phyloP scores from a whole-genome alignment of 2,329 filamentous ascomycete species.

The Aspergillus flavus region DNA sequence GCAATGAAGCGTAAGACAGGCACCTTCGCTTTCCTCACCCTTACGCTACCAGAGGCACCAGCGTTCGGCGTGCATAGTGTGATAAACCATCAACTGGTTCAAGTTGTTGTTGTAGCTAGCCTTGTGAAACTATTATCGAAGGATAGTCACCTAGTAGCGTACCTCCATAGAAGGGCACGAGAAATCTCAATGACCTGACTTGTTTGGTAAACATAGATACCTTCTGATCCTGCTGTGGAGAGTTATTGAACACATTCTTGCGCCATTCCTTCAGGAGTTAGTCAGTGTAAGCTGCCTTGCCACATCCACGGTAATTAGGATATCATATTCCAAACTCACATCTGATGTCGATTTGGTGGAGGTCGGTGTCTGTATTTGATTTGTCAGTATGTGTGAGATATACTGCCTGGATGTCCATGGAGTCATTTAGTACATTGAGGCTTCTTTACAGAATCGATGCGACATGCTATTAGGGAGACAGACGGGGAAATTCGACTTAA shows the following conservation, averaged over 20 bases:
- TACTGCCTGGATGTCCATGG: too few species aligned
- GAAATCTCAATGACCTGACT: neutral
- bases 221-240: neutral
- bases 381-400: neutral
- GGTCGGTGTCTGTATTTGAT: neutral
- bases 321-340: neutral
- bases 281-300: too few species aligned
- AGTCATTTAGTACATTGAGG: neutral
- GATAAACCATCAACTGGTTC: neutral
- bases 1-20: neutral
- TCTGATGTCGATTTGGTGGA: neutral
- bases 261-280: too few species aligned
- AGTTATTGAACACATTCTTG: too few species aligned
- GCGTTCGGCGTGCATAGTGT: neutral
- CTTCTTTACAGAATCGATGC: neutral
- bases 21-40: neutral
- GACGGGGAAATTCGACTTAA: neutral
- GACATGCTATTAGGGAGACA: neutral
- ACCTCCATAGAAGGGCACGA: neutral
- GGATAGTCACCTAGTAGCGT: fast-evolving
- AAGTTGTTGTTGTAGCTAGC: neutral
- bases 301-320: too few species aligned
- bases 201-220: neutral
- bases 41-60: neutral
- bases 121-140: neutral